These are phyloP conservation scores for Coniosporium apollinis DNA, from an alignment of 495 filamentous ascomycete species.

Conservation along the genomic window DNA sequence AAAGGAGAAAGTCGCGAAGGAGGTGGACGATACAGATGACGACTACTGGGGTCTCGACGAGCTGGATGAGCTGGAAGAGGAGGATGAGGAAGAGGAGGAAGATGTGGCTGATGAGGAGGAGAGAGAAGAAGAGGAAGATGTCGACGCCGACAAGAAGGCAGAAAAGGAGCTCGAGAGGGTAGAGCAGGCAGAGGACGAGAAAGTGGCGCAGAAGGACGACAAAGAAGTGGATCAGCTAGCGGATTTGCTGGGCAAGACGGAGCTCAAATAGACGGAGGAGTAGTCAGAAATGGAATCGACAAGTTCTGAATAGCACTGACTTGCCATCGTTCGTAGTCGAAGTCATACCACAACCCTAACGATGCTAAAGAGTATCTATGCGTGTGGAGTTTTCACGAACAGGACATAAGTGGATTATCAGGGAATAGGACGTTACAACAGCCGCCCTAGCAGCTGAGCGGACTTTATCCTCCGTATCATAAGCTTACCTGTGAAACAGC, in stretches of 20 bases:
- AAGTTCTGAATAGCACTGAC: too few relatives aligned
- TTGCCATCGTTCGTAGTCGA: too few relatives aligned
- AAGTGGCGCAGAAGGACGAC: conserved; percentile 55
- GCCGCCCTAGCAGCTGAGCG: too few relatives aligned
- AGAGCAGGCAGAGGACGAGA: conserved; percentile 55
- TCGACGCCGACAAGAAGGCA: conserved; percentile 32
- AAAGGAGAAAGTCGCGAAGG: conserved; percentile 43
- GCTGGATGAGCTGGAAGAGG: conserved; percentile 65
- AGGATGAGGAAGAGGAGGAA: conserved; percentile 50
- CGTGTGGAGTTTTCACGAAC: too few relatives aligned
- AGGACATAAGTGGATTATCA: too few relatives aligned
- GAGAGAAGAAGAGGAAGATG: conserved; percentile 49
- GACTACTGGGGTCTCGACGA: conserved; percentile 69
- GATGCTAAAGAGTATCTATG: too few relatives aligned
- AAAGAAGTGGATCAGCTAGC: conserved; percentile 68
- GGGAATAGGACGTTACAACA: too few relatives aligned
- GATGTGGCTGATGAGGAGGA: conserved; percentile 39
- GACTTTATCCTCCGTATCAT: too few relatives aligned
- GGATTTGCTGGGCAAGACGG: conserved; percentile 51
- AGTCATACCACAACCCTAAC: too few relatives aligned
- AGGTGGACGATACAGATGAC: conserved; percentile 38
- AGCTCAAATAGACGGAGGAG: too few relatives aligned
- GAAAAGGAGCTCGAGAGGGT: conserved; percentile 47
- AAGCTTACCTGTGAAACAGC: too few relatives aligned
- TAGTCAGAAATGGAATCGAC: too few relatives aligned